Percentiles rank a stretch among this genome's conserved stretches.
Evolutionary conservation across 345 rosid genomes (phyloP).

Genomic region (Heritiera fomes): DNA sequence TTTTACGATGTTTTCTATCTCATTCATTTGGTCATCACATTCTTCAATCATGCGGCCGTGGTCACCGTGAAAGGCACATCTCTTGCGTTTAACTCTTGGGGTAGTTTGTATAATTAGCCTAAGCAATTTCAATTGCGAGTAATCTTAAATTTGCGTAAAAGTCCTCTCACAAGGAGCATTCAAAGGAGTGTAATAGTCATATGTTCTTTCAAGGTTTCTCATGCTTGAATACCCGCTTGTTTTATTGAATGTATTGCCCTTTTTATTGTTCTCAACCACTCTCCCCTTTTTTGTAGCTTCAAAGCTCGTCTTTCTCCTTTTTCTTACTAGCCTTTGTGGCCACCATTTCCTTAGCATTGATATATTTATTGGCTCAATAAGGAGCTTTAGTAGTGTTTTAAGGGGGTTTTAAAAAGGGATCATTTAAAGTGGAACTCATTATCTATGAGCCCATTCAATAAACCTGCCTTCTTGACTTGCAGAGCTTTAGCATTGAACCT

Average conservation of each 20-base stretch:
- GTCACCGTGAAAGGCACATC: background rate
- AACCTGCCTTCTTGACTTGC: background rate
- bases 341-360: background rate
- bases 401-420: background rate
- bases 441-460: background rate
- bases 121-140: background rate
- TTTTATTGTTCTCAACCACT: background rate
- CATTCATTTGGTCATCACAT: background rate
- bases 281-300: background rate
- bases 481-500: background rate
- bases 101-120: background rate
- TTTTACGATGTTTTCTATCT: no score
- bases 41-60: background rate
- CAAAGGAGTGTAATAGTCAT: no score
- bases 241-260: no score
- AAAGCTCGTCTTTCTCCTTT: background rate
- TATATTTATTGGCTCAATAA: no score
- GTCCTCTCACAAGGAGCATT: no score
- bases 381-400: no score
- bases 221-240: background rate
- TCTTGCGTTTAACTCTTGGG: no score
- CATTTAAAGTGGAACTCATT: background rate
- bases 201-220: no score
- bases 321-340: background rate
- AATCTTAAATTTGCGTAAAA: no score